Evolutionary conservation across 2,329 filamentous ascomycete species (phyloP).

Genomic region (Emergomyces orientalis): DNA sequence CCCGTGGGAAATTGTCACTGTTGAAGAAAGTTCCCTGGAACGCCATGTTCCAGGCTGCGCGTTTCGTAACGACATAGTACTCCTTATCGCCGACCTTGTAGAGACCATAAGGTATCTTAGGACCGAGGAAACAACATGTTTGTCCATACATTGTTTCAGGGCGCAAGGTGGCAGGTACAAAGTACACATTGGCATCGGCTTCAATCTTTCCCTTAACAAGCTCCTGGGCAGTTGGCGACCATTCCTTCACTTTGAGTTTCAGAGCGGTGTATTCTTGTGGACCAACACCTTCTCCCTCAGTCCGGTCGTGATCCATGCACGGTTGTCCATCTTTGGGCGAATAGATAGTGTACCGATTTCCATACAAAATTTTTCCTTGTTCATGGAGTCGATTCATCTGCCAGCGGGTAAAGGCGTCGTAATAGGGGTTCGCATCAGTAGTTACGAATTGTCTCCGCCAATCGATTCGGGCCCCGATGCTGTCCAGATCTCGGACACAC

Average conservation of each 20-base stretch:
- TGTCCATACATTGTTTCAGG: constrained; percentile 99
- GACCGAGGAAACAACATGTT: constrained; percentile 89
- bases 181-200: constrained; percentile 68
- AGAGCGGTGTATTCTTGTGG: constrained; percentile 89
- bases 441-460: constrained; percentile 91
- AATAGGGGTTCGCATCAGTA: constrained; percentile 93
- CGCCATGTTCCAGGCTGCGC: constrained; percentile 87
- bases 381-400: constrained; percentile 91
- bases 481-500: constrained; percentile 65
- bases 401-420: constrained; percentile 91
- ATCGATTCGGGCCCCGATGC: constrained; percentile 79
- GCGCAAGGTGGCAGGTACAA: constrained; percentile 83
- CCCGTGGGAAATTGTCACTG: constrained; percentile 36
- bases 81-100: constrained; percentile 71
- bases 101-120: constrained; percentile 79
- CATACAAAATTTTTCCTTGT: constrained; percentile 85
- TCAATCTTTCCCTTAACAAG: constrained; percentile 69
- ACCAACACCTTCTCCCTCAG: constrained; percentile 68
- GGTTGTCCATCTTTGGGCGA: constrained; percentile 80
- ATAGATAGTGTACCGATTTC: constrained; percentile 89
- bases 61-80: constrained; percentile 74
- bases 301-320: constrained; percentile 79
- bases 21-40: constrained; percentile 76
- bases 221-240: constrained; percentile 66
- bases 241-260: constrained; percentile 85